Conservation (phyloP, 1,284 basidiomycete species). For the Tilletiaria anomala region DNA sequence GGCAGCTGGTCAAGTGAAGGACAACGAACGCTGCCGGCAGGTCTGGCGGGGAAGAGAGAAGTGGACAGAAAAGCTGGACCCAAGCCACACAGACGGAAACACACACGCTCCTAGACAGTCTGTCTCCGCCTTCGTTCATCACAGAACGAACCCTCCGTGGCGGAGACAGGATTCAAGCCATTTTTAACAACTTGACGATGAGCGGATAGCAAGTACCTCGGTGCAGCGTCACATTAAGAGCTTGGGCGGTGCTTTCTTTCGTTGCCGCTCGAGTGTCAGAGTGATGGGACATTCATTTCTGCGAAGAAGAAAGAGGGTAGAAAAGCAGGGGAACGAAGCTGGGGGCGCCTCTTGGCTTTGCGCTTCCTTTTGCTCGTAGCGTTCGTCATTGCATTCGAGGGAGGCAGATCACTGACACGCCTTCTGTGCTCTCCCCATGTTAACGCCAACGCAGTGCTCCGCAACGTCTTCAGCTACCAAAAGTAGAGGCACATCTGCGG, state of each 20-base stretch:
- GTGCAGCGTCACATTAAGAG: not conserved
- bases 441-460: not conserved
- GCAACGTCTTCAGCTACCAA: too few species aligned
- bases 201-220: not conserved
- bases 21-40: not conserved
- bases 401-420: too few species aligned
- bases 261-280: conserved; percentile 1
- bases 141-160: conserved; percentile 1
- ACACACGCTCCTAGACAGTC: conserved; percentile 2
- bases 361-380: not conserved
- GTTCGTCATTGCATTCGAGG: not conserved
- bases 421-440: too few species aligned
- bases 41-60: too few species aligned
- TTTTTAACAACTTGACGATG: not conserved
- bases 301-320: too few species aligned
- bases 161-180: too few species aligned
- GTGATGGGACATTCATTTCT: not conserved
- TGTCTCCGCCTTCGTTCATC: conserved; percentile 1
- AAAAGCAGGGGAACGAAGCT: too few species aligned
- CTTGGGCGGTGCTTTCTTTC: not conserved
- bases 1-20: not conserved
- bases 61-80: too few species aligned
- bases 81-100: not conserved
- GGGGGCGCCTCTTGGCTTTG: not conserved
- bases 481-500: too few species aligned